These are phyloP conservation scores for Castanea mollissima DNA, from an alignment of 306 rosid genomes.

Conservation along the genomic window DNA sequence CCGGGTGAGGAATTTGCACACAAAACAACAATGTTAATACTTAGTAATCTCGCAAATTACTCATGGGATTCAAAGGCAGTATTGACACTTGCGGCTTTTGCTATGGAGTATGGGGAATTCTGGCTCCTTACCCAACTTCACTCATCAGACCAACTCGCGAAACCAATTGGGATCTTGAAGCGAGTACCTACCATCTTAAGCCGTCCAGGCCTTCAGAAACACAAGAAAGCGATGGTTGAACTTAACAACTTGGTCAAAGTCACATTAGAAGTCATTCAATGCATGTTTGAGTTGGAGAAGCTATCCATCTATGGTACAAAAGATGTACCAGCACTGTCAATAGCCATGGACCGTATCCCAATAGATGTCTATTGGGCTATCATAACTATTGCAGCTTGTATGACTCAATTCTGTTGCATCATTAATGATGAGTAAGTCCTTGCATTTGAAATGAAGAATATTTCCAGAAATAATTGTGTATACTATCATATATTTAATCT, in stretches of 20 bases:
- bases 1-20: conserved; percentile 56
- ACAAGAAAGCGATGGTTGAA: conserved; percentile 40
- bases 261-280: conserved; percentile 42
- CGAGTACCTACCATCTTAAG: conserved; percentile 49
- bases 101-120: conserved; percentile 61
- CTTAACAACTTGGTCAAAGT: conserved; percentile 49
- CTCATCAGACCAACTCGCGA: conserved; percentile 53
- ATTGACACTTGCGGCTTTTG: conserved; percentile 67
- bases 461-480: not conserved
- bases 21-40: conserved; percentile 49
- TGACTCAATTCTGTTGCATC: conserved; percentile 42
- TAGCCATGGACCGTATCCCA: conserved; percentile 36
- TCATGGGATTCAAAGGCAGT: conserved; percentile 70
- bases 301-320: conserved; percentile 28
- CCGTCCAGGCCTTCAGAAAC: conserved; percentile 31
- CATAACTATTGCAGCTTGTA: conserved; percentile 46
- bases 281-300: conserved; percentile 43
- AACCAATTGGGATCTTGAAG: conserved; percentile 48
- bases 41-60: conserved; percentile 45
- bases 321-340: conserved; percentile 43
- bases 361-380: conserved; percentile 71
- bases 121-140: conserved; percentile 55
- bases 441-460: no score
- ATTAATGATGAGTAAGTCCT: conserved; percentile 41
- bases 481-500: not conserved